Base-by-base conservation (phyloP, 805 yeast genomes). In the Saccharomycopsis lassenensis region DNA sequence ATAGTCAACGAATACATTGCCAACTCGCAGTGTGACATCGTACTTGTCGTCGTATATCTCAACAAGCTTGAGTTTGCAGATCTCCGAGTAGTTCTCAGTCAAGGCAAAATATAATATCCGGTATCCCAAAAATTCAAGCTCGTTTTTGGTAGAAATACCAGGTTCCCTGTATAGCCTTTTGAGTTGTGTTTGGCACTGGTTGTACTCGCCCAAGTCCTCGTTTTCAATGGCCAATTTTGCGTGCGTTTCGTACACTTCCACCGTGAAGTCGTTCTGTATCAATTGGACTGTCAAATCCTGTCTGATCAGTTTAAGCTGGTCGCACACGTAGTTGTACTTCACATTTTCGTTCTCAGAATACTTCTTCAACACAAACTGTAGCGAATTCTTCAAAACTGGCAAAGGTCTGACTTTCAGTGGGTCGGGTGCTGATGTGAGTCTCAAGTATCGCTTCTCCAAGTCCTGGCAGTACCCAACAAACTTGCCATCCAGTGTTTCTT, bases 241-340 rank as follows among this genome's bases (percentile, higher is more conserved):
- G 56, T 89, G 94, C 2, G 76, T 68, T 55, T 85, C 91, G 55
- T 91, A 89, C 0, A 85, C 94, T 37, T 59, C 52, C 4, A 85
- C 71, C 0, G 95, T 72, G 52, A 91, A 82, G 29, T 70, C 75
- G 49, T 74, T 74, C 48, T 77, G 77, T 29, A 89, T 77, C 51
- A 81, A 81, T 58, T 89, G 98, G 7, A 89, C 96, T 2, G 93
- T 82, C 45, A 89, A 58, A 58, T 89, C 98, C 57, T 89, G 98
- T 48, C 98, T 66, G 41, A 91, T 68, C 0, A 96, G 82, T 57
- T 87, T 89, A 52, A 89, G 71, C 57, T 89, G 98, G 54, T 84
- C 91, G 51, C 89, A 79, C 8, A 83, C 57, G 54, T 89, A 89
- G 25, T 76, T 65, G 52, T 91, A 91, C 33, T 67, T 65, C 14